Evolutionary conservation across 169 alveolate genomes (phyloP).

Genomic region (Plasmodium malariae): DNA sequence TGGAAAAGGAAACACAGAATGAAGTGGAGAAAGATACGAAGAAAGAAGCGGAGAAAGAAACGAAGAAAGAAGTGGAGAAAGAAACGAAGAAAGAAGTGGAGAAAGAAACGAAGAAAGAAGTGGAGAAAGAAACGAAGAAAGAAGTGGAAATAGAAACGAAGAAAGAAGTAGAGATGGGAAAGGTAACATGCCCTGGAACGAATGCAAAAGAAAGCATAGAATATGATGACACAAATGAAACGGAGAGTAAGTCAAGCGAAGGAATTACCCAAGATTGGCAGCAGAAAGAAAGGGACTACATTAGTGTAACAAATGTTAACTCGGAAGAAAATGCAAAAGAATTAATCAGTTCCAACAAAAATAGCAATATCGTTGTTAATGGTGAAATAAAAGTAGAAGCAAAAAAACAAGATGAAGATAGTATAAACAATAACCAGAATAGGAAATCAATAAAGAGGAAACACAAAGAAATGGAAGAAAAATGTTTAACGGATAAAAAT

Average conservation of each 20-base stretch:
- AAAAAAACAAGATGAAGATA: background rate
- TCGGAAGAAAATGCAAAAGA: background rate
- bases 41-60: background rate
- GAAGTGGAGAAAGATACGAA: background rate
- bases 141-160: background rate
- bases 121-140: background rate
- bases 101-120: background rate
- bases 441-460: conserved; percentile 14
- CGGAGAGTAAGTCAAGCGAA: too few species aligned
- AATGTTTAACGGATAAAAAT: background rate
- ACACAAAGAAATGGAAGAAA: conserved; percentile 6
- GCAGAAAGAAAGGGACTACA: background rate
- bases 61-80: background rate
- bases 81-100: background rate
- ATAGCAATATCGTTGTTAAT: background rate
- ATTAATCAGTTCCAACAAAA: background rate
- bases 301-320: background rate
- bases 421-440: background rate
- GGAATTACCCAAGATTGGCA: background rate
- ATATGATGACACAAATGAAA: too few species aligned
- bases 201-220: too few species aligned
- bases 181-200: too few species aligned
- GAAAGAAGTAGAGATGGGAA: background rate
- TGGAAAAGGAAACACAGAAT: background rate
- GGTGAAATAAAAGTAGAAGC: background rate